Evolutionary conservation across 495 filamentous ascomycete genomes (phyloP).

Genomic region (Corynascus novoguineensis): DNA sequence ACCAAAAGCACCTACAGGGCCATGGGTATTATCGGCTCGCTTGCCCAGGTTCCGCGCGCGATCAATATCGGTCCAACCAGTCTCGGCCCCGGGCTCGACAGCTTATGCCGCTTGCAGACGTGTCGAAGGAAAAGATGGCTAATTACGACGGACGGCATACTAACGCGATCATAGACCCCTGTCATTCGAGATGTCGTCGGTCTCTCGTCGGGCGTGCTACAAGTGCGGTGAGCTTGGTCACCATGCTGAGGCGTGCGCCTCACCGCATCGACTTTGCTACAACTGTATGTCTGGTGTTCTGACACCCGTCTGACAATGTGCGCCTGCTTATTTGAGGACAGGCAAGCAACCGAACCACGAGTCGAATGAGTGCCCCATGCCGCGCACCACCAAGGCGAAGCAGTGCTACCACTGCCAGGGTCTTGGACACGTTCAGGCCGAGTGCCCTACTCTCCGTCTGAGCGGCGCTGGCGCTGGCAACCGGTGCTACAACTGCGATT

Average conservation of each 20-base stretch:
- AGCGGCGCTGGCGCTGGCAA: constrained; percentile 71
- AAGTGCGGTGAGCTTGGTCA: constrained; percentile 99
- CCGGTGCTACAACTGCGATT: constrained; percentile 93
- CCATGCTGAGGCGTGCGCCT: constrained; percentile 97
- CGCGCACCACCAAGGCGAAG: constrained; percentile 95
- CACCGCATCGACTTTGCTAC: constrained; percentile 95
- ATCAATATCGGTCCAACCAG: not conserved
- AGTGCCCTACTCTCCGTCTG: constrained; percentile 94
- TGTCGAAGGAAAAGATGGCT: not conserved
- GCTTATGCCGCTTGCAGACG: constrained; percentile 4
- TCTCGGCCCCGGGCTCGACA: not conserved
- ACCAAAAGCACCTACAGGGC: not conserved
- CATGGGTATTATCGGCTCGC: not conserved
- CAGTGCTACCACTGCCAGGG: constrained; percentile 99
- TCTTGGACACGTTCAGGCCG: constrained; percentile 95
- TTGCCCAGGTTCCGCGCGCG: not conserved
- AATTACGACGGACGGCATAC: not conserved
- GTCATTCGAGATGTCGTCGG: constrained; percentile 66
- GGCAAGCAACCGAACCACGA: constrained; percentile 94
- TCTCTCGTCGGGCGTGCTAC: constrained; percentile 97
- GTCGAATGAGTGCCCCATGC: constrained; percentile 92
- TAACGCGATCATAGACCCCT: constrained; percentile 3
- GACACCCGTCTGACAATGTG: not conserved
- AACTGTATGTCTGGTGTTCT: constrained; percentile 60
- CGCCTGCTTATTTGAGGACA: constrained; percentile 27